phyloP scores from a whole-genome alignment of 345 rosid species.

The Euphorbia pulcherrima region DNA sequence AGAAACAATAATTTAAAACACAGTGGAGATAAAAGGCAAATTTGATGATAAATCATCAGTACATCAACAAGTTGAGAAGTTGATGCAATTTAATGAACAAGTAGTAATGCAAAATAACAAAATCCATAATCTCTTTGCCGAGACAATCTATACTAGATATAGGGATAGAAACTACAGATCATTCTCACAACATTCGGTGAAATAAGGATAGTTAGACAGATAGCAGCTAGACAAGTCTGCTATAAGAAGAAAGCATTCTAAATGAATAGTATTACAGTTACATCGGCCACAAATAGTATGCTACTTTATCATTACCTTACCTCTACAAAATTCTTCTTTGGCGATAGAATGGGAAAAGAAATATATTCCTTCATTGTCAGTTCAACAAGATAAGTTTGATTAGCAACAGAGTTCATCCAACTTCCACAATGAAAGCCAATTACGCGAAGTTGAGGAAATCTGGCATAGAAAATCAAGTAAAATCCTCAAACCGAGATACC shows the following conservation, averaged over 20 bases:
- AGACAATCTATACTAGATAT: no score
- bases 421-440: constrained; percentile 54
- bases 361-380: constrained; percentile 61
- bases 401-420: constrained; percentile 37
- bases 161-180: background rate
- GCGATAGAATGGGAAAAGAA: constrained; percentile 69
- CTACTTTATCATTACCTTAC: constrained; percentile 23
- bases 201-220: background rate
- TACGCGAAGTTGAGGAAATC: constrained; percentile 59
- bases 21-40: no score
- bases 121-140: no score
- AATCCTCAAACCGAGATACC: constrained; percentile 10
- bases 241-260: background rate
- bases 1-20: no score
- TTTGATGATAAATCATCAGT: no score
- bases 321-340: constrained; percentile 51
- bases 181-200: background rate
- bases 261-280: background rate
- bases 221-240: background rate
- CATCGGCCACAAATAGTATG: background rate
- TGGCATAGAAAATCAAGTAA: constrained; percentile 28
- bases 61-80: no score
- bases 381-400: constrained; percentile 42
- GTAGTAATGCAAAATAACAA: no score
- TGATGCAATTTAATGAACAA: no score